These are phyloP conservation scores for Nemophila menziesii DNA, from an alignment of 257 asterid species.

Conservation along the genomic window DNA sequence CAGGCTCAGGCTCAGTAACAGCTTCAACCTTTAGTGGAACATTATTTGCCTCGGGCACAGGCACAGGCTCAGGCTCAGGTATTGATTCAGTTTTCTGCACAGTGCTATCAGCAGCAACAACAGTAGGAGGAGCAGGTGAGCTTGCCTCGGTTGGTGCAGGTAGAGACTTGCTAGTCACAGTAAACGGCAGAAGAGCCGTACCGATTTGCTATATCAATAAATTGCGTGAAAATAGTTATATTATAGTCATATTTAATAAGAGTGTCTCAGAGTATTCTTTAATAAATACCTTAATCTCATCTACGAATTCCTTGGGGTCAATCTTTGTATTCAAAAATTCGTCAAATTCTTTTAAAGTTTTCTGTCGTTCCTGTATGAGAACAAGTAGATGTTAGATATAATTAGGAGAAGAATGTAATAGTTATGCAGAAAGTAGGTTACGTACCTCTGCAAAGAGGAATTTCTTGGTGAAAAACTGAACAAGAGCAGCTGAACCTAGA, in stretches of 20 bases:
- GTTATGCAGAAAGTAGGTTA: not conserved
- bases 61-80: too few relatives aligned
- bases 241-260: not conserved
- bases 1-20: slow-evolving; percentile 25
- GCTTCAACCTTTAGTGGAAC: slow-evolving; percentile 30
- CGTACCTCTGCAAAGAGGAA: slow-evolving; percentile 82
- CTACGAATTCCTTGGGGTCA: slow-evolving; percentile 74
- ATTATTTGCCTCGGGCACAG: slow-evolving; percentile 17
- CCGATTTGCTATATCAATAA: slow-evolving; percentile 58
- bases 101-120: slow-evolving; percentile 15
- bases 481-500: slow-evolving; percentile 72
- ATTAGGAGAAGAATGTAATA: not conserved
- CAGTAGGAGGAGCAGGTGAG: slow-evolving; percentile 18
- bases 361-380: slow-evolving; percentile 69
- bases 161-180: slow-evolving; percentile 40
- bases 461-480: slow-evolving; percentile 81
- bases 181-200: slow-evolving; percentile 65
- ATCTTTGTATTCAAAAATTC: slow-evolving; percentile 58
- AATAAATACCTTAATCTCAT: slow-evolving; percentile 63
- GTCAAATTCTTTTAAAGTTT: slow-evolving; percentile 58
- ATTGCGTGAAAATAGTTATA: not conserved
- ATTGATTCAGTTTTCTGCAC: slow-evolving; percentile 28
- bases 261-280: not conserved
- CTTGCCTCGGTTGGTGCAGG: slow-evolving; percentile 46
- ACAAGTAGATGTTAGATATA: too few relatives aligned